Conservation (phyloP, 768 basidiomycete species). For the Mycena latifolia region DNA sequence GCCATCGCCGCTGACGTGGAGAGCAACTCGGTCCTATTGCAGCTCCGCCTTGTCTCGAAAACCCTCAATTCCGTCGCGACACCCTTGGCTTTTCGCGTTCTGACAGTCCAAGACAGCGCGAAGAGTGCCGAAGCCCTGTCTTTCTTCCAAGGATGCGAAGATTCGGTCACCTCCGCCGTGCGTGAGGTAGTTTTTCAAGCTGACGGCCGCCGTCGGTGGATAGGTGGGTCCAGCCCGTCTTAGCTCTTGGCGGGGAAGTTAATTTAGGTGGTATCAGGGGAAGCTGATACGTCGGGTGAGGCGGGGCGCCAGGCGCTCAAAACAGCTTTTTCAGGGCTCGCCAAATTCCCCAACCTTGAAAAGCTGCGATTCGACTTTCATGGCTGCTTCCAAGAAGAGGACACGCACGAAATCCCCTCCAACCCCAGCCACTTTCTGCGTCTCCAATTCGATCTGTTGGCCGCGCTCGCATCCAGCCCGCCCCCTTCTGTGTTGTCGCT, state of each 20-base stretch:
- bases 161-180: background rate
- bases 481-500: slow-evolving; percentile 7
- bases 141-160: slow-evolving; percentile 6
- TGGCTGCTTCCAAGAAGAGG: background rate
- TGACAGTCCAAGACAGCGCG: slow-evolving; percentile 8
- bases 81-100: slow-evolving; percentile 9
- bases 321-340: background rate
- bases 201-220: background rate
- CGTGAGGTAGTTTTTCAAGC: slow-evolving; percentile 6
- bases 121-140: slow-evolving; percentile 8
- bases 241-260: no score
- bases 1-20: background rate
- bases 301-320: background rate
- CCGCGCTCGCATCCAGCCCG: slow-evolving; percentile 7
- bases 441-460: background rate
- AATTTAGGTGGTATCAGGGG: background rate
- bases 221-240: background rate
- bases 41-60: slow-evolving; percentile 25
- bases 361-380: background rate
- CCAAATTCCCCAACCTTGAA: background rate
- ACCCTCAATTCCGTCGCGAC: slow-evolving; percentile 6
- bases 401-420: background rate
- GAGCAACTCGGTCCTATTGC: background rate
- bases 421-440: background rate
- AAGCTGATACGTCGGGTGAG: background rate